Conservation (phyloP, 768 basidiomycete species). For the Trichaptum fuscoviolaceum region DNA sequence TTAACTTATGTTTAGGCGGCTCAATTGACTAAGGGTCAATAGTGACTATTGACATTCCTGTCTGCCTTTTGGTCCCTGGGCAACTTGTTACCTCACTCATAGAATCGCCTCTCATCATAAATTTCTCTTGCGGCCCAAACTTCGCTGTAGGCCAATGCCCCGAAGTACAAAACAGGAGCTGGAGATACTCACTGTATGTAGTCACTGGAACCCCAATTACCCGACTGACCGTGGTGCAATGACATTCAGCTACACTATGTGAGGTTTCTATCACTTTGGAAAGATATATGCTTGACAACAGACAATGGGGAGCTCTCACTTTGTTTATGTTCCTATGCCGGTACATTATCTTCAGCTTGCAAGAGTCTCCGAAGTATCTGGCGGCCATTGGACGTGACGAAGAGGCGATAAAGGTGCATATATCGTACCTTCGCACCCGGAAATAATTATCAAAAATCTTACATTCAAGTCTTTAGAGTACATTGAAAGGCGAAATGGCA, state of each 20-base stretch:
- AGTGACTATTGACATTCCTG: conserved; percentile 52
- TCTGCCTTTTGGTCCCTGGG: conserved; percentile 53
- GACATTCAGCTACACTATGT: conserved; percentile 34
- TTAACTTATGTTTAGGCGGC: conserved; percentile 9
- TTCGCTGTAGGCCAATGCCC: conserved; percentile 36
- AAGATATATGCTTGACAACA: conserved; percentile 5
- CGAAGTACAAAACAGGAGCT: conserved; percentile 50
- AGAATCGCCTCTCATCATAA: conserved; percentile 51
- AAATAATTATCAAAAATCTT: too few species aligned
- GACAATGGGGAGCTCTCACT: conserved; percentile 39
- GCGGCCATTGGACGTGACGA: conserved; percentile 50
- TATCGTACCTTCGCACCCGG: conserved; percentile 5
- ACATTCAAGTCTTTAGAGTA: conserved; percentile 48
- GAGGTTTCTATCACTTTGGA: conserved; percentile 11
- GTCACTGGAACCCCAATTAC: conserved; percentile 7
- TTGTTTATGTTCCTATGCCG: conserved; percentile 50
- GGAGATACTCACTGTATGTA: conserved; percentile 50
- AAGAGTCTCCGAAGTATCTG: conserved; percentile 60
- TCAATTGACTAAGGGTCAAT: conserved; percentile 9
- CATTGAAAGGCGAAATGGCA: conserved; percentile 44
- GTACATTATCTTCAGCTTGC: conserved; percentile 51
- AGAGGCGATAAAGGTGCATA: conserved; percentile 43
- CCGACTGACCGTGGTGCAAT: neutral
- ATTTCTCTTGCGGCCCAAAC: conserved; percentile 42
- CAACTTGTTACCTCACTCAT: conserved; percentile 46